Base-by-base conservation (phyloP, 2,329 filamentous ascomycete species). In the Pyrenophora teres region DNA sequence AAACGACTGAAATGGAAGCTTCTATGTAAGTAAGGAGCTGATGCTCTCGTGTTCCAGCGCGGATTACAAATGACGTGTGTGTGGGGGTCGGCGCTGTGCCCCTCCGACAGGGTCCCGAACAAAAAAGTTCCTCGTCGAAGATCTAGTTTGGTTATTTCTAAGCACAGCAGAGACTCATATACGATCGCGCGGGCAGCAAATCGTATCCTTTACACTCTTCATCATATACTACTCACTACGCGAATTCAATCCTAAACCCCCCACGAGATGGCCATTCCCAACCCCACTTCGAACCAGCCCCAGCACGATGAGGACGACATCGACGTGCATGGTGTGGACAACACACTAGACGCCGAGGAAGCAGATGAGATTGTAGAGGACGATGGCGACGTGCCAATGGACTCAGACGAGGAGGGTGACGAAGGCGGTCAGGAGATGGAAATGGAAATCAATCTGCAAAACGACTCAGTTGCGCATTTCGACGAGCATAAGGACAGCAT, bases 381-480 rank as follows among this genome's bases (percentile, higher is more conserved):
- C 30, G 87, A 85, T 54, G 86, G 83, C 43, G 82, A 96, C 71
- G 81, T 90, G 46, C 84, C 84, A 37, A 96, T 96, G 90, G 90
- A 93, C 68, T 89, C 86, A 3, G 85, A 86, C 46, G 87, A 89
- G 25, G 81, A 81, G 39, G 80, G 80, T 38, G 81, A 76, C 23
- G 57, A 58, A 15, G 81, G 83, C 45, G 77, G 79, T 31, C 77
- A 79, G 23, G 82, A 87, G 63, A 69, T 79, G 50, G 61, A 71
- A 6, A 78, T 87, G 72, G 90, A 94, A 72, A 85, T 97, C 36
- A 77, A 84, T 36, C 81, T 97, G 6, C 85, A 94, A 57, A 99
- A 97, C 80, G 93, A 99, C 80, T 95, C 91, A 60, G 81, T 87
- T 61, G 93, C 91, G 54, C 93, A 96, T 79, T 97, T 97, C 70